Evolutionary conservation across 768 basidiomycete species (phyloP).

Genomic region (Rhizopogon vesiculosus): DNA sequence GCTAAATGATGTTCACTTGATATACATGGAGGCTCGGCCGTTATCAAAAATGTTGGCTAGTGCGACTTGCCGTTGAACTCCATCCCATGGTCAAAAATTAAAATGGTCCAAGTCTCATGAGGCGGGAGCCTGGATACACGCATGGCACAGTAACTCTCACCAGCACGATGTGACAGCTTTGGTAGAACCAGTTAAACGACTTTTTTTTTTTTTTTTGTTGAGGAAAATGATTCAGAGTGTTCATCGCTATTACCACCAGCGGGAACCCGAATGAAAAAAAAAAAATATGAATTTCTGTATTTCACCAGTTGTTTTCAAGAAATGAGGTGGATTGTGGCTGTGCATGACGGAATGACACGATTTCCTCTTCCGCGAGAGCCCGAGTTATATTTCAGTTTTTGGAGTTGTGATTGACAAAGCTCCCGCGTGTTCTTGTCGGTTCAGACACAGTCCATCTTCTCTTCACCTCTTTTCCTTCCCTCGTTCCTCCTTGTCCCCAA

Average conservation of each 20-base stretch:
- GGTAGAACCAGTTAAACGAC: no score
- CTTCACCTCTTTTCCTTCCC: neutral
- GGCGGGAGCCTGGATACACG: neutral
- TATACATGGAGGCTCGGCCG: neutral
- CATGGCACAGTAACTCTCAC: neutral
- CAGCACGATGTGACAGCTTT: neutral
- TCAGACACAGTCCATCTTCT: neutral
- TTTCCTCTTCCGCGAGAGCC: conserved; percentile 20
- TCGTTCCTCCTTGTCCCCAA: conserved; percentile 1
- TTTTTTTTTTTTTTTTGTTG: no score
- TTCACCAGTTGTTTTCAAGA: neutral
- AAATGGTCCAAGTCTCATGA: neutral
- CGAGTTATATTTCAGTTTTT: conserved; percentile 20
- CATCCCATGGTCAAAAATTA: neutral
- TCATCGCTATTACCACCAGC: no score
- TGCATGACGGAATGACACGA: conserved; percentile 9
- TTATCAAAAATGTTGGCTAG: no score
- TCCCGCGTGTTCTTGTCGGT: neutral
- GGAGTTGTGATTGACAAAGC: conserved; percentile 1
- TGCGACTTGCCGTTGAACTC: neutral
- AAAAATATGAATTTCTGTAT: neutral
- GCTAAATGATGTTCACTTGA: neutral
- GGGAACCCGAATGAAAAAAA: no score
- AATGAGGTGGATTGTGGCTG: conserved; percentile 20
- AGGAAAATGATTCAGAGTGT: no score